Conservation (phyloP, 75 land plant species). For the Selaginella moellendorffii region DNA sequence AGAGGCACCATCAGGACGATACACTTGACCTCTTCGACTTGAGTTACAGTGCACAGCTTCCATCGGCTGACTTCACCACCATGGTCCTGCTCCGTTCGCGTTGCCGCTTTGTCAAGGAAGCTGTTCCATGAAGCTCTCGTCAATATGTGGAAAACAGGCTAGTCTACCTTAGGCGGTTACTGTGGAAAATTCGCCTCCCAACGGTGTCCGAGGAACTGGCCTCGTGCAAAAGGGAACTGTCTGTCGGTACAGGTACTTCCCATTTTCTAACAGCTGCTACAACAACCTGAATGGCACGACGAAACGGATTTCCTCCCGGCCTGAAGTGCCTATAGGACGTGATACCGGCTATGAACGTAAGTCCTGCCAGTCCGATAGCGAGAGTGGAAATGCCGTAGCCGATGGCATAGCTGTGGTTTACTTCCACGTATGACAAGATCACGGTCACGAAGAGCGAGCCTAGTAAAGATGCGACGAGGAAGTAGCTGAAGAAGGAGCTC, state of each 20-base stretch:
- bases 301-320: constrained; percentile 17
- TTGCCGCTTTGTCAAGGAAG: constrained; percentile 43
- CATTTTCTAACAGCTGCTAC: constrained; percentile 15
- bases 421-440: constrained; percentile 56
- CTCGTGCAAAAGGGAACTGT: constrained; percentile 3
- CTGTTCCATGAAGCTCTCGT: background rate
- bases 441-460: constrained; percentile 61
- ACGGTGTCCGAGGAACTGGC: too few species aligned
- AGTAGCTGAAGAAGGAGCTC: constrained; percentile 54
- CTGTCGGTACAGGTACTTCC: background rate
- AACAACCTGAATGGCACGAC: constrained; percentile 12
- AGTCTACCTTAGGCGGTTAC: background rate
- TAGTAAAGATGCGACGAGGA: constrained; percentile 51
- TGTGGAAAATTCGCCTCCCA: background rate
- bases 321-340: constrained; percentile 11
- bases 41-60: constrained; percentile 76
- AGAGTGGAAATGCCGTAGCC: constrained; percentile 17
- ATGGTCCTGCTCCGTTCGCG: background rate
- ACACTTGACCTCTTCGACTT: constrained; percentile 80
- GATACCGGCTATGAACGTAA: constrained; percentile 10
- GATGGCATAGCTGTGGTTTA: constrained; percentile 11
- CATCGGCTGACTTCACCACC: constrained; percentile 25
- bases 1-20: constrained; percentile 50
- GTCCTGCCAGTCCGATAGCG: background rate
- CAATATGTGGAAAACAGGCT: background rate